phyloP scores from a whole-genome alignment of 257 asterid species.

The Osmanthus fragrans region DNA sequence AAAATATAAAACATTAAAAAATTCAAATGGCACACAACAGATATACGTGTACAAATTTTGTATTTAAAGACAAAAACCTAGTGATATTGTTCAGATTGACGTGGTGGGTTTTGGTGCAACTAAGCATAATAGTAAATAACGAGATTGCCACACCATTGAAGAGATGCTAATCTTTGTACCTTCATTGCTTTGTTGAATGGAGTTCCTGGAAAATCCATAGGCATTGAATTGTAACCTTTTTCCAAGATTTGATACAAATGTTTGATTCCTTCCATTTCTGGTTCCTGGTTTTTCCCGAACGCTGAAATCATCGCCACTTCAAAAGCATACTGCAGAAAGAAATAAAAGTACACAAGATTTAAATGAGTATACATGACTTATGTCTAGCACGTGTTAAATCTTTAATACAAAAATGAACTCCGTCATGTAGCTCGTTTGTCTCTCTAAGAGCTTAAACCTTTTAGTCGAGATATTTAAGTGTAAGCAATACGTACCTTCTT shows the following conservation, averaged over 20 bases:
- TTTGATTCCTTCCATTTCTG: conserved; percentile 45
- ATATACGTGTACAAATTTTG: conserved; percentile 21
- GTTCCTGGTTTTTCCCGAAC: conserved; percentile 39
- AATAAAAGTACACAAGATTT: too few species aligned
- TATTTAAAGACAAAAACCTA: conserved; percentile 11
- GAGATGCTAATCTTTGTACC: conserved; percentile 30
- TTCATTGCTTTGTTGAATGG: conserved; percentile 56
- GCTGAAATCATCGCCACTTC: conserved; percentile 69
- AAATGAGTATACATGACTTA: too few species aligned
- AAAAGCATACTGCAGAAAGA: conserved; percentile 48
- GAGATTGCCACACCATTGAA: neutral
- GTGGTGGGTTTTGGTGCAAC: conserved; percentile 8
- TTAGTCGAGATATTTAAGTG: neutral
- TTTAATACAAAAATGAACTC: too few species aligned
- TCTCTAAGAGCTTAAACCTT: neutral
- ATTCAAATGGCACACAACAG: neutral
- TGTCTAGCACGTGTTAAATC: too few species aligned
- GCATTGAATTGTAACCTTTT: conserved; percentile 79
- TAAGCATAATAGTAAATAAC: neutral
- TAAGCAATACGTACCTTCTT: conserved; percentile 39
- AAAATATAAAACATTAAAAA: neutral
- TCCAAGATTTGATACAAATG: conserved; percentile 45
- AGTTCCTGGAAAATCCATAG: conserved; percentile 60
- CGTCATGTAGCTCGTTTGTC: too few species aligned
- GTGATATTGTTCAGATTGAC: conserved; percentile 7